Percentiles rank a stretch among this genome's conserved stretches.
phyloP scores from a whole-genome alignment of 164 flowering plant species.

The Magnolia officinalis region DNA sequence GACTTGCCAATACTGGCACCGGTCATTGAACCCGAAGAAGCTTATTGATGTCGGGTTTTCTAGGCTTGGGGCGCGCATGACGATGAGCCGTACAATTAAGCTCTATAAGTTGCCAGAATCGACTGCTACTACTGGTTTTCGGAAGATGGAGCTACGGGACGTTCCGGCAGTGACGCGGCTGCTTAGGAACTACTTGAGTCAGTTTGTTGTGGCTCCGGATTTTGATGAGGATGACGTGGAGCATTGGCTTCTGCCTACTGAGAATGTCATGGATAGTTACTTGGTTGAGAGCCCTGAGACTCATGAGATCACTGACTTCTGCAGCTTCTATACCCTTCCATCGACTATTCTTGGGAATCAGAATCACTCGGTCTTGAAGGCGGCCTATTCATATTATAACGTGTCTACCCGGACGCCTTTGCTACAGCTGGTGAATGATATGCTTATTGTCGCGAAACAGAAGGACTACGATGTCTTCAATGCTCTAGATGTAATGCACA shows the following conservation, averaged over 20 bases:
- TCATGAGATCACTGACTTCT: constrained; percentile 47
- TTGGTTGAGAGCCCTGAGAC: constrained; percentile 52
- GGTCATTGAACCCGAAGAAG: constrained; percentile 53
- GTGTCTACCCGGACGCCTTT: constrained; percentile 45
- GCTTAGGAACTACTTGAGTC: constrained; percentile 37
- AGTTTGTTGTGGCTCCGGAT: constrained; percentile 45
- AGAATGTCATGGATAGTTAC: constrained; percentile 46
- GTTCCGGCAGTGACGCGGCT: constrained; percentile 50
- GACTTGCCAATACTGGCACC: constrained; percentile 60
- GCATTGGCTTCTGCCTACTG: constrained; percentile 52
- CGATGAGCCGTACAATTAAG: constrained; percentile 59
- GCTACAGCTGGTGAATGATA: constrained; percentile 58
- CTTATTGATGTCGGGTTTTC: constrained; percentile 63
- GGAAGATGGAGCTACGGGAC: constrained; percentile 46
- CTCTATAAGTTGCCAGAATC: constrained; percentile 49
- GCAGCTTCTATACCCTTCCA: constrained; percentile 60
- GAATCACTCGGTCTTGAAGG: constrained; percentile 42
- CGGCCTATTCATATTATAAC: constrained; percentile 57
- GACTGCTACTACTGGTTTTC: constrained; percentile 44
- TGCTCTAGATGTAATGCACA: constrained; percentile 53
- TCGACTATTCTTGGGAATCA: constrained; percentile 51
- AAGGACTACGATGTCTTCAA: constrained; percentile 52
- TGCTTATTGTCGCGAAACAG: constrained; percentile 46
- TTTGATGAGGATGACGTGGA: constrained; percentile 46
- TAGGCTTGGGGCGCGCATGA: constrained; percentile 59